These are phyloP conservation scores for Candida tropicalis DNA, from an alignment of 1,139 yeast genomes.

Conservation along the genomic window DNA sequence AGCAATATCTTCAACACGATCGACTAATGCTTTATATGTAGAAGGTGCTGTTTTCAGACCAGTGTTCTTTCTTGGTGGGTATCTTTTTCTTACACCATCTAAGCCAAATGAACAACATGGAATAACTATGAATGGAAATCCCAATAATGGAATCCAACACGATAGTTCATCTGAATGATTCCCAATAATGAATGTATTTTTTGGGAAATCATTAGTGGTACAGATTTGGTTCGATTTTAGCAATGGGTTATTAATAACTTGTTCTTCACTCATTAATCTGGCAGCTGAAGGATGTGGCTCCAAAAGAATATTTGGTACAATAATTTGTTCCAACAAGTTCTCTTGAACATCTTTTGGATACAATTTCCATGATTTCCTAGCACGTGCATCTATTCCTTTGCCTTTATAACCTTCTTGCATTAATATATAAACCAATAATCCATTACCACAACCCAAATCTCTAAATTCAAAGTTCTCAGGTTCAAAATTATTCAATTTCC, in stretches of 20 bases:
- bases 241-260: conserved; percentile 53
- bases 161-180: conserved; percentile 96
- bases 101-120: conserved; percentile 95
- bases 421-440: conserved; percentile 76
- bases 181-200: conserved; percentile 81
- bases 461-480: conserved; percentile 65
- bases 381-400: conserved; percentile 86
- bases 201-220: conserved; percentile 66
- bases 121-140: conserved; percentile 84
- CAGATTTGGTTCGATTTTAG: conserved; percentile 59
- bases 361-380: conserved; percentile 81
- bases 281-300: conserved; percentile 68
- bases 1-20: conserved; percentile 77
- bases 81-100: conserved; percentile 74
- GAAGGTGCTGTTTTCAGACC: conserved; percentile 33
- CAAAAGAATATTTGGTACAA: conserved; percentile 72
- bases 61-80: conserved; percentile 39
- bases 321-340: conserved; percentile 69
- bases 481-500: conserved; percentile 60
- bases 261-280: conserved; percentile 51
- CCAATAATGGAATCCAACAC: conserved; percentile 91
- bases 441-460: conserved; percentile 96
- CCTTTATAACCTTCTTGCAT: conserved; percentile 81
- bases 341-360: conserved; percentile 66
- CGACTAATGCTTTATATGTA: conserved; percentile 81